Evolutionary conservation across 495 filamentous ascomycete genomes (phyloP), one percentile per base, ranked within the genome.

Genomic region (Bryoglossum gracile): DNA sequence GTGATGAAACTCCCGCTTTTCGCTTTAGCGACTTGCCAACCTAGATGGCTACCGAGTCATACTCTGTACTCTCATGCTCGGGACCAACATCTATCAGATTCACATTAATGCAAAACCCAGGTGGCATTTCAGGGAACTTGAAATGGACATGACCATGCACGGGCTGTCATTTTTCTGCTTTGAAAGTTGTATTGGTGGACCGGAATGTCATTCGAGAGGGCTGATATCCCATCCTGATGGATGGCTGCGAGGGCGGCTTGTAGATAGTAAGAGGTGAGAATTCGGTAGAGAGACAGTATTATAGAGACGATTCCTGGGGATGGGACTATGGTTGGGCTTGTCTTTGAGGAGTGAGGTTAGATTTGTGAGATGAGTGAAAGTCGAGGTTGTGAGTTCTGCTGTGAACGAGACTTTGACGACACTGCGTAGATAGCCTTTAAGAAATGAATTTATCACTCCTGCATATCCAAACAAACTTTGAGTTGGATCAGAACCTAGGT

Each of bases 1-100:
- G 63, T 71, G 50, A 77, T 74, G 6, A 43, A 23, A 3, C n/a
- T 17, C 3, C 41, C 41, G n/a, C 25, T 43, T 16, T 43, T 43
- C 25, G 28, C 41, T 13, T 18, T 18, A 8, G 28, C 25, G n/a
- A 25, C 41, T 32, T 32, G 41, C 41, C 41, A 43, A 18, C 24
- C 41, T 25, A 43, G n/a, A 18, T 81, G 78, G 2, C 75, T 79
- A 1, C 78, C 78, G 4, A 80, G 67, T 76, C 77, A 81, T 11
- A 81, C 51, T 82, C 78, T 0, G 78, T 81, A 0, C 68, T 69
- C 8, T 78, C 78, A 48, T 80, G 80, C 38, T 73, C 64, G 8
- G 71, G 62, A 0, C 65, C 71, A 65, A 75, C 74, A 23, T 65
- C 67, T 17, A 73, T 61, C 3, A 80, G 65, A 0, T 73, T 72